Conservation (phyloP, 176 grass and related monocot genomes). For the Lolium multiflorum region DNA sequence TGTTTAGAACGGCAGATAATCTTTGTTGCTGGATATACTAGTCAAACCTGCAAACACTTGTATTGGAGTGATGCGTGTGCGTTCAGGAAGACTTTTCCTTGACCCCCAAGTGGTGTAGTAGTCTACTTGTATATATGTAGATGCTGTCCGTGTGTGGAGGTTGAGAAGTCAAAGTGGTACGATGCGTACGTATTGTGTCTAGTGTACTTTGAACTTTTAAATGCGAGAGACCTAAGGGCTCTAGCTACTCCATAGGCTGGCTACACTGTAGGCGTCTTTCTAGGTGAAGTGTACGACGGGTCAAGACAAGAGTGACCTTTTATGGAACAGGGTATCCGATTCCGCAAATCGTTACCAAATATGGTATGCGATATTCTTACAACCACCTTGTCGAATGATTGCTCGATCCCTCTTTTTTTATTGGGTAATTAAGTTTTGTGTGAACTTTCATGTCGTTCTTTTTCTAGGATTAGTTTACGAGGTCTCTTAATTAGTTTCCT, state of each 20-base stretch:
- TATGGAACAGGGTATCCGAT: neutral
- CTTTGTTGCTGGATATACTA: neutral
- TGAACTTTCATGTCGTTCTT: slow-evolving; percentile 41
- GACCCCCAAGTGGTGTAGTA: slow-evolving; percentile 5
- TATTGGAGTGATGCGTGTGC: neutral
- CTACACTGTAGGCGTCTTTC: neutral
- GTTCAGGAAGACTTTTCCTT: neutral
- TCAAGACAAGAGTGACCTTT: slow-evolving; percentile 63
- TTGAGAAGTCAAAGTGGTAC: slow-evolving; percentile 45
- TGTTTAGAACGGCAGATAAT: slow-evolving; percentile 1
- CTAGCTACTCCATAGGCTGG: neutral
- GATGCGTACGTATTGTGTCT: slow-evolving; percentile 49
- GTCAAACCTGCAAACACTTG: neutral
- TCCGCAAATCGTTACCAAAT: slow-evolving; percentile 8
- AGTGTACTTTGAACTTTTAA: slow-evolving; percentile 54
- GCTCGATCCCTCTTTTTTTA: too few relatives aligned
- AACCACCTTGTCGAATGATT: slow-evolving; percentile 13
- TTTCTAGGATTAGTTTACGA: neutral
- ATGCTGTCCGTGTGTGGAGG: neutral
- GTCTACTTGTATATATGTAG: neutral
- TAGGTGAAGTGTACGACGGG: slow-evolving; percentile 55
- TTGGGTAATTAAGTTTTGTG: slow-evolving; percentile 5
- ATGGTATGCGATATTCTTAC: neutral
- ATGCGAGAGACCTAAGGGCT: neutral
- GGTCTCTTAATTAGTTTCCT: slow-evolving; percentile 1